A percentile compares a stretch with the other conserved stretches of the same genome.
These are phyloP conservation scores for Daldinia sp. DNA, from an alignment of 2,329 filamentous ascomycete genomes.

Conservation along the genomic window DNA sequence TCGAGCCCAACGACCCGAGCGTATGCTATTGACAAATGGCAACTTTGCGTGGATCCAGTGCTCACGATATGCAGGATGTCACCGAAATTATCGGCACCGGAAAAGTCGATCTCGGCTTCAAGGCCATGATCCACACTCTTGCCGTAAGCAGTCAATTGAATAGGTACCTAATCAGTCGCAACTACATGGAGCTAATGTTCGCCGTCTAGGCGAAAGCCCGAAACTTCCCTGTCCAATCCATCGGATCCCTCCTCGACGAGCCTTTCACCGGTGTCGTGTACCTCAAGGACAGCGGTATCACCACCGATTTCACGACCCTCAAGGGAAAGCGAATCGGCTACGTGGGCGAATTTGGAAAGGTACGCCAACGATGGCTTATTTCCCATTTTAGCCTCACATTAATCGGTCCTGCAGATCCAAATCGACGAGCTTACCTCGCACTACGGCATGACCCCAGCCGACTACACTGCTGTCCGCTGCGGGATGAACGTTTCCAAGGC, in stretches of 20 bases:
- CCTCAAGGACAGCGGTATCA: slow-evolving; percentile 77
- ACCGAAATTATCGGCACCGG: slow-evolving; percentile 81
- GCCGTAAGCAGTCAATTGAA: slow-evolving; percentile 57
- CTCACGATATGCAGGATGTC: slow-evolving; percentile 64
- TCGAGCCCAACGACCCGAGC: slow-evolving; percentile 81
- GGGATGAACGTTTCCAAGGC: slow-evolving; percentile 84
- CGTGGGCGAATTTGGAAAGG: slow-evolving; percentile 79
- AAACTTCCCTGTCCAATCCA: slow-evolving; percentile 74
- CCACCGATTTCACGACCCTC: slow-evolving; percentile 75
- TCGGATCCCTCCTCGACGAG: slow-evolving; percentile 79
- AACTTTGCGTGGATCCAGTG: neutral
- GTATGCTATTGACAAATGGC: slow-evolving; percentile 50
- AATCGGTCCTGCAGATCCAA: slow-evolving; percentile 62
- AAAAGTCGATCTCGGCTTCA: slow-evolving; percentile 81
- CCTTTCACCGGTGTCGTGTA: slow-evolving; percentile 83
- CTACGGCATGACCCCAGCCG: slow-evolving; percentile 75
- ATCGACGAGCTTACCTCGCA: slow-evolving; percentile 82
- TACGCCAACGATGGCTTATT: neutral
- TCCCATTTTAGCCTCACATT: neutral
- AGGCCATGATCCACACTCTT: slow-evolving; percentile 85
- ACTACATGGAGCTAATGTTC: slow-evolving; percentile 6
- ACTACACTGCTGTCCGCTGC: slow-evolving; percentile 80
- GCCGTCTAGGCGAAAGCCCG: slow-evolving; percentile 72
- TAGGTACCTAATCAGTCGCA: too few species aligned
- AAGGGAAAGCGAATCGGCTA: slow-evolving; percentile 82